Conservation (phyloP, 257 asterid genomes). For the Solanum peruvianum region DNA sequence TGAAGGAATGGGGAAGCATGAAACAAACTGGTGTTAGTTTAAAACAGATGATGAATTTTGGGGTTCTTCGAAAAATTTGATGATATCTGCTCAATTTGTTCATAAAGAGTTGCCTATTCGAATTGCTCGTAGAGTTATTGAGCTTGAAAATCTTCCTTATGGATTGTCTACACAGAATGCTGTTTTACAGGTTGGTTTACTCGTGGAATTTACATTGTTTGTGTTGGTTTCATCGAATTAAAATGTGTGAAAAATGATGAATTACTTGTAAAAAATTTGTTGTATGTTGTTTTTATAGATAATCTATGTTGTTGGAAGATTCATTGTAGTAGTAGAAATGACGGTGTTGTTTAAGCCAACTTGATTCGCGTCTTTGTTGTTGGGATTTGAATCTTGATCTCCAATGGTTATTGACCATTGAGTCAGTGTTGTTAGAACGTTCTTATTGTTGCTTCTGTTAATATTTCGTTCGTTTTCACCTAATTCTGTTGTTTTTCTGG, state of each 20-base stretch:
- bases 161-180: slow-evolving; percentile 61
- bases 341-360: not conserved
- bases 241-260: not conserved
- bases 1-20: slow-evolving; percentile 64
- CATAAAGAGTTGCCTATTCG: slow-evolving; percentile 82
- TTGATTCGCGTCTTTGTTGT: not conserved
- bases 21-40: slow-evolving; percentile 89
- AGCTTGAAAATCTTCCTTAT: slow-evolving; percentile 71
- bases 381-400: not conserved
- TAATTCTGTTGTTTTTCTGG: not conserved
- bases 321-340: not conserved
- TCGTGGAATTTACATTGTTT: not conserved
- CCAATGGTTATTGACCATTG: not conserved
- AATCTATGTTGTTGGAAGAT: not conserved
- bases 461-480: not conserved
- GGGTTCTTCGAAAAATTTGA: slow-evolving; percentile 56
- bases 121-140: slow-evolving; percentile 84
- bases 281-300: not conserved
- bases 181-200: slow-evolving; percentile 38
- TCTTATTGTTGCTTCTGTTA: not conserved
- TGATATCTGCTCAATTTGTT: slow-evolving; percentile 75
- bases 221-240: not conserved
- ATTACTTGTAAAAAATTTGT: not conserved
- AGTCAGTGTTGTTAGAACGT: not conserved
- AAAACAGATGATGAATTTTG: slow-evolving; percentile 89